phyloP scores from a whole-genome alignment of 2,329 filamentous ascomycete species.

The Arthrobotrys sphaeroides region DNA sequence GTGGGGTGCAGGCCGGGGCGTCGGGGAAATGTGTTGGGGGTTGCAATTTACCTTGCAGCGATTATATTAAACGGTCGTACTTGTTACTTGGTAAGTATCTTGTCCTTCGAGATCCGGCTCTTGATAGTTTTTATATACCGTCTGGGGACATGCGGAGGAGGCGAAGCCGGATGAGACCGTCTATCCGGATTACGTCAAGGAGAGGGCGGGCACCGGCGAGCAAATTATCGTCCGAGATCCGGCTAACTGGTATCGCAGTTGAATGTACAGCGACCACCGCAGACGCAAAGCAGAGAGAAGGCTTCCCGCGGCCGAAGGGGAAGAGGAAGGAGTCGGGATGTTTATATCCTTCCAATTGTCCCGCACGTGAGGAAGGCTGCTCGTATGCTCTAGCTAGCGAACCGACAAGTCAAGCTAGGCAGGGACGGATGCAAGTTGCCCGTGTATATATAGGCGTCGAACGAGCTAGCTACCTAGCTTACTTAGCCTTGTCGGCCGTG shows the following conservation, averaged over 20 bases:
- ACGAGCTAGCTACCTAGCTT: neutral
- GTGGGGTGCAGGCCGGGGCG: conserved; percentile 41
- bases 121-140: neutral
- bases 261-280: conserved; percentile 13
- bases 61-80: neutral
- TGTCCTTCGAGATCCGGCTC: conserved; percentile 3
- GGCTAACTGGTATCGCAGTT: neutral
- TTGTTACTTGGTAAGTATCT: no score
- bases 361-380: conserved; percentile 46
- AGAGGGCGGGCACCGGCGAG: neutral
- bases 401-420: conserved; percentile 50
- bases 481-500: conserved; percentile 7
- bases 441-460: conserved; percentile 14
- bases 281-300: conserved; percentile 20
- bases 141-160: neutral
- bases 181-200: conserved; percentile 21
- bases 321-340: conserved; percentile 21
- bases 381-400: no score
- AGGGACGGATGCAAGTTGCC: conserved; percentile 37
- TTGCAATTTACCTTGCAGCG: conserved; percentile 49
- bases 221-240: neutral
- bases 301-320: conserved; percentile 16
- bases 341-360: conserved; percentile 33
- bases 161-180: neutral
- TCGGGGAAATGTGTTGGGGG: conserved; percentile 47